Evolutionary conservation across 139 green algal genomes (phyloP).

Genomic region (Chlamydomonas sphaeroides): DNA sequence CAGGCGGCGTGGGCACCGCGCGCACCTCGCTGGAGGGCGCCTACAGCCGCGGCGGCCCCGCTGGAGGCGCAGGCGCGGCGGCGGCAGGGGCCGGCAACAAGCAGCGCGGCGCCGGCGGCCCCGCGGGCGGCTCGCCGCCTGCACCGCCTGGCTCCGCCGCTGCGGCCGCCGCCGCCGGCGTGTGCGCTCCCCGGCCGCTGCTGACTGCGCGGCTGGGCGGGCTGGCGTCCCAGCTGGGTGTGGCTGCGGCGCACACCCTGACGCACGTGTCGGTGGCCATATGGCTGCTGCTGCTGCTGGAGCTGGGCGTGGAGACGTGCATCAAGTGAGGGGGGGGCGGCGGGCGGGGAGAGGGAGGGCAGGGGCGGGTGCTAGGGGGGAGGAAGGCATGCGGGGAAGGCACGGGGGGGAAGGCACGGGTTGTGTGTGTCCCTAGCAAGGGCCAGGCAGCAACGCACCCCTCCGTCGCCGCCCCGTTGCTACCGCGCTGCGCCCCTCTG

Average conservation of each 20-base stretch:
- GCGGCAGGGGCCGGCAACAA: not conserved
- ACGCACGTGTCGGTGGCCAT: slow-evolving; percentile 78
- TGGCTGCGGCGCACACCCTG: slow-evolving; percentile 64
- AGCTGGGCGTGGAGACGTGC: slow-evolving; percentile 86
- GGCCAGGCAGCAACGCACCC: too few relatives aligned
- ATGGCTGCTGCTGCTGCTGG: slow-evolving; percentile 82
- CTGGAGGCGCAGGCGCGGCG: too few relatives aligned
- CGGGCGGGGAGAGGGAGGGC: not conserved
- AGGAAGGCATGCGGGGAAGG: not conserved
- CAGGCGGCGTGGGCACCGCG: too few relatives aligned
- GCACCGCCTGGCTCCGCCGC: too few relatives aligned
- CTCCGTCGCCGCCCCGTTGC: not conserved
- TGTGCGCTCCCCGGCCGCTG: slow-evolving; percentile 6
- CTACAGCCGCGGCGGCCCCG: too few relatives aligned
- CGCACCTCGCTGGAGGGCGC: too few relatives aligned
- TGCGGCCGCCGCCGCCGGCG: too few relatives aligned
- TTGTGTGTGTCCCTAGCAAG: too few relatives aligned
- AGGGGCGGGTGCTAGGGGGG: not conserved
- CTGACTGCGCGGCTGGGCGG: slow-evolving; percentile 58
- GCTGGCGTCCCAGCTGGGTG: slow-evolving; percentile 63
- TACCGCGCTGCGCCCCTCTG: too few relatives aligned
- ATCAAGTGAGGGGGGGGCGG: slow-evolving; percentile 57
- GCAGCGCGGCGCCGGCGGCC: too few relatives aligned
- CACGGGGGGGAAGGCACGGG: not conserved
- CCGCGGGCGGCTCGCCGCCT: not conserved